A percentile compares a stretch with the other conserved stretches of the same genome.
Evolutionary conservation across 1,284 basidiomycete species (phyloP).

Genomic region (Cutaneotrichosporon daszewskae): DNA sequence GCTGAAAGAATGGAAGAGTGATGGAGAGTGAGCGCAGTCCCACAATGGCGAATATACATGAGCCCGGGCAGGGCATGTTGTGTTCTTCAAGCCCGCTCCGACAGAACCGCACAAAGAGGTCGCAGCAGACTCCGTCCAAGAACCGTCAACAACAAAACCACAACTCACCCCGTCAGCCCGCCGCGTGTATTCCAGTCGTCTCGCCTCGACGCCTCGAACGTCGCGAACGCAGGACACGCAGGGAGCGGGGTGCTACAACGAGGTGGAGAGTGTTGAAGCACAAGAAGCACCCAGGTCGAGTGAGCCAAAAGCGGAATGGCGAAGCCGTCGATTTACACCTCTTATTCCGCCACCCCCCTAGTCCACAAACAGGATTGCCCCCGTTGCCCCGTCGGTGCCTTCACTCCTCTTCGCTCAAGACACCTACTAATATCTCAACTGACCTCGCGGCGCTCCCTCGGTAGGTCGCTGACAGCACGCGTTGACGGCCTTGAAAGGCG

Average conservation of each 20-base stretch:
- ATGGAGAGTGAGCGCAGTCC: too few relatives aligned
- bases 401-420: slow-evolving; percentile 1
- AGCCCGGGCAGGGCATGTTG: too few relatives aligned
- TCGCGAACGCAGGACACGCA: not conserved
- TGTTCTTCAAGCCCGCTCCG: not conserved
- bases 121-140: not conserved
- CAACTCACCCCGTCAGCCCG: too few relatives aligned
- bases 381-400: not conserved
- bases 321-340: too few relatives aligned
- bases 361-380: not conserved
- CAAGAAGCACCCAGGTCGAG: too few relatives aligned
- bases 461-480: not conserved
- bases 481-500: too few relatives aligned
- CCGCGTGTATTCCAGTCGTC: too few relatives aligned
- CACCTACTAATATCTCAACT: not conserved
- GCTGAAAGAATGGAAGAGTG: too few relatives aligned
- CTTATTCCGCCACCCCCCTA: not conserved
- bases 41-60: too few relatives aligned
- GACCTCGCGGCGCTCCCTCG: not conserved
- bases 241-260: not conserved
- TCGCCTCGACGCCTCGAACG: too few relatives aligned
- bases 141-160: not conserved
- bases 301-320: too few relatives aligned
- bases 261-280: not conserved
- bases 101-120: too few relatives aligned